Base-by-base conservation (phyloP, 176 grass and related monocot species). In the Lolium perenne region DNA sequence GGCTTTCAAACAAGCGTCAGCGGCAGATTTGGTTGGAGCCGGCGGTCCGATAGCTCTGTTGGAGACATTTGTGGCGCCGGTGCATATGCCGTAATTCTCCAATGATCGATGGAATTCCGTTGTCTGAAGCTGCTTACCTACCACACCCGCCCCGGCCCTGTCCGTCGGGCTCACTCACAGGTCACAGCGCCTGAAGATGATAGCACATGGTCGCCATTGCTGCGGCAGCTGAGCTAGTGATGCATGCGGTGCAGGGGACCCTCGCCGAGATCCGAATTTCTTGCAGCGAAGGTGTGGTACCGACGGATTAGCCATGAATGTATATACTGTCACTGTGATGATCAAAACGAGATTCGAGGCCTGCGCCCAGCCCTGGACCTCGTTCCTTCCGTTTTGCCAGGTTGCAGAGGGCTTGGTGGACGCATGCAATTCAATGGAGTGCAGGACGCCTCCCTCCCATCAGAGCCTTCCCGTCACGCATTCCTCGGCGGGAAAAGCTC, bases 341-440 rank as follows among this genome's bases (percentile, higher is more conserved):
- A 64, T 63, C 15, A 81, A 49, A 18, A 62, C 12, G 10, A 26
- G 56, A 81, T 67, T 53, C 43, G 46, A 68, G 79, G 47, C 64
- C 26, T 38, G 47, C 23, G 10, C 14, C n/a, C 71, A 74, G 46
- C 13, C 71, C 71, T 82, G 64, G 45, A 82, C 80, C 80, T 76
- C 58, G 79, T 51, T 90, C 79, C 84, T 78, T 90, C 84, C 89
- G 59, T 83, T 90, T 86, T 90, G 88, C 88, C 84, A 86, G 73
- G 25, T 13, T 15, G 38, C 20, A 54, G 49, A 1, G 47, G n/a
- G 53, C 32, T 20, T 1, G 54, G 16, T 55, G 29, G 80, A 54
- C 46, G 81, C 65, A 68, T 73, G 75, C 81, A 66, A 60, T 56
- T 47, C 8, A 47, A 13, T 64, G 6, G 7, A 71, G 29, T 17